Evolutionary conservation across 2,329 filamentous ascomycete species (phyloP), one percentile per base, ranked within the genome.

Genomic region (Lithohypha guttulata): DNA sequence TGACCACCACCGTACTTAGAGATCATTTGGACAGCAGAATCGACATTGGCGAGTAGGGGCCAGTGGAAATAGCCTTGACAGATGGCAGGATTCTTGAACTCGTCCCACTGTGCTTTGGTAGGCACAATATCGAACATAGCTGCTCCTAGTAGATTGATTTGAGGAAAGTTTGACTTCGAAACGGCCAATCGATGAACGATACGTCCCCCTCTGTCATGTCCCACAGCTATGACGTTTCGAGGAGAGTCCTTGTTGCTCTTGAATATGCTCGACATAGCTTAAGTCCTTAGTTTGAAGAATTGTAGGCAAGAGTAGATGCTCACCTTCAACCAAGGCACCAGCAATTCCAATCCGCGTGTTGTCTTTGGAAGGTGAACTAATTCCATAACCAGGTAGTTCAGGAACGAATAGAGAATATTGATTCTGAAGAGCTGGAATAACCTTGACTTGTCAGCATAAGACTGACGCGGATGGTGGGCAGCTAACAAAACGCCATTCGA

Each of bases 81-180:
- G 13, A 59, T 56, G 2, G 47, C 45, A 6, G 65, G 59, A 35
- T 61, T 48, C 5, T 55, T 40, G 44, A 69, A 65, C 2, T 53
- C 54, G 4, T 52, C 44, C 62, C 66, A 72, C 54, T 70, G 66
- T 3, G 57, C 54, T 14, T 58, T 48, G 4, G 66, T 69, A 4
- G 66, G 69, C 2, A 71, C 59, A 42, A 71, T 70, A 50, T 72
- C 69, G 13, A 70, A 53, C 10, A 71, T 47, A 14, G 64, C 55
- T 1, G 59, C 54, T 6, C 62, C 63, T 2, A 55, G 39, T 32
- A 69, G 54, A 17, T 56, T 58, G 37, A 65, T 14, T 4, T 25
- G 5, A 5, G 37, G 28, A 20, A 33, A 40, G 15, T 28, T 41
- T 6, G 55, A 46, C 23, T 54, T 51, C 43, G 66, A 60, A 22